Conservation (phyloP, 805 yeast species). For the Hanseniaspora singularis region DNA sequence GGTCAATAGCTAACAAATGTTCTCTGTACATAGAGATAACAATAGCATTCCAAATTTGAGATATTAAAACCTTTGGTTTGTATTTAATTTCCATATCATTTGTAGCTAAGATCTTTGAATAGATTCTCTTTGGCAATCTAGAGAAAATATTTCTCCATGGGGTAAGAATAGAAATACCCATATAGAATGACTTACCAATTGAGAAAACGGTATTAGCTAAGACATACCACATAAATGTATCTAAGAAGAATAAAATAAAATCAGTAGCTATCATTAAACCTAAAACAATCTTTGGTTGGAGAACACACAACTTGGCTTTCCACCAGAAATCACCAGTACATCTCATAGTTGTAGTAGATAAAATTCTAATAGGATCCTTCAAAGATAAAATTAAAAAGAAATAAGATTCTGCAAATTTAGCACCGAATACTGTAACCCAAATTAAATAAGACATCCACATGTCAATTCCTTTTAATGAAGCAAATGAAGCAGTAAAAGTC, state of each 20-base stretch:
- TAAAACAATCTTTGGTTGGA: constrained; percentile 78
- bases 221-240: constrained; percentile 98
- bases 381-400: constrained; percentile 78
- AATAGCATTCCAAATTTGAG: constrained; percentile 98
- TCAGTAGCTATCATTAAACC: constrained; percentile 91
- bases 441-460: constrained; percentile 92
- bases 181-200: constrained; percentile 92
- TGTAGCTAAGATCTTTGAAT: constrained; percentile 93
- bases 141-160: constrained; percentile 99
- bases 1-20: constrained; percentile 94
- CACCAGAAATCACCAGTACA: constrained; percentile 94
- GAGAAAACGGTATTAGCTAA: constrained; percentile 89
- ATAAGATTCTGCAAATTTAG: constrained; percentile 84
- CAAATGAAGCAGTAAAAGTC: constrained; percentile 87
- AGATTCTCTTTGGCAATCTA: constrained; percentile 96
- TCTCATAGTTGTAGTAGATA: constrained; percentile 78
- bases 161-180: constrained; percentile 96
- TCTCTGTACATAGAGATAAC: constrained; percentile 99
- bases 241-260: constrained; percentile 90
- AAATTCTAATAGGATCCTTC: constrained; percentile 87
- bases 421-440: constrained; percentile 81
- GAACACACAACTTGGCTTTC: constrained; percentile 57
- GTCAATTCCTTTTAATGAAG: constrained; percentile 70
- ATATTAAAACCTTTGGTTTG: constrained; percentile 94
- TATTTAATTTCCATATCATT: constrained; percentile 98